phyloP scores from a whole-genome alignment of 352 stramenopile species.

The Pythium dissotocum region DNA sequence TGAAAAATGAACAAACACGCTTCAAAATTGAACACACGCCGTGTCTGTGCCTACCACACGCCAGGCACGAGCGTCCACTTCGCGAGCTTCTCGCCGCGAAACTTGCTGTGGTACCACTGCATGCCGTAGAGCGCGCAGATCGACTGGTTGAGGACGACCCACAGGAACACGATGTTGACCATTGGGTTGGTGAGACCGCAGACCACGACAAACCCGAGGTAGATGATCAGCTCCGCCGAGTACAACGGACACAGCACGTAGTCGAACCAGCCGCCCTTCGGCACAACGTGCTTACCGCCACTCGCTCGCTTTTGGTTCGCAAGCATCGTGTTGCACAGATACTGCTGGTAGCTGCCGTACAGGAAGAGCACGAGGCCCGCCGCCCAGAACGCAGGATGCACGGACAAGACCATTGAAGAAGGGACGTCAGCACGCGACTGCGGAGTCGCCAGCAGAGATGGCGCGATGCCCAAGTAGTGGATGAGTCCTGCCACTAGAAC shows the following conservation, averaged over 20 bases:
- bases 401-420: slow-evolving; percentile 5
- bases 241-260: slow-evolving; percentile 66
- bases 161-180: slow-evolving; percentile 48
- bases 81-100: slow-evolving; percentile 37
- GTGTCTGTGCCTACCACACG: slow-evolving; percentile 27
- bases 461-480: slow-evolving; percentile 60
- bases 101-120: slow-evolving; percentile 62
- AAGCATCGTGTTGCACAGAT: slow-evolving; percentile 53
- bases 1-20: too few relatives aligned
- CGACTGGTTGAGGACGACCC: slow-evolving; percentile 68
- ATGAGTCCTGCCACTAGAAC: slow-evolving; percentile 56
- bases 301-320: slow-evolving; percentile 55
- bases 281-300: slow-evolving; percentile 51
- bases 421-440: slow-evolving; percentile 4
- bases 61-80: slow-evolving; percentile 30
- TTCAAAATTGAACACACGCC: too few relatives aligned
- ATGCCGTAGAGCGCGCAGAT: slow-evolving; percentile 53
- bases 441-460: slow-evolving; percentile 41
- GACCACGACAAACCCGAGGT: slow-evolving; percentile 49
- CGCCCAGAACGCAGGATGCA: slow-evolving; percentile 22
- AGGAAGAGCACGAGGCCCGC: slow-evolving; percentile 41
- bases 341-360: slow-evolving; percentile 63
- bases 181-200: slow-evolving; percentile 39
- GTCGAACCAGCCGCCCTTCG: slow-evolving; percentile 66
- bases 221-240: slow-evolving; percentile 64